Evolutionary conservation across 2,329 filamentous ascomycete genomes (phyloP), one percentile per base, ranked within the genome.

Genomic region (Cladosporium sphaerospermum): DNA sequence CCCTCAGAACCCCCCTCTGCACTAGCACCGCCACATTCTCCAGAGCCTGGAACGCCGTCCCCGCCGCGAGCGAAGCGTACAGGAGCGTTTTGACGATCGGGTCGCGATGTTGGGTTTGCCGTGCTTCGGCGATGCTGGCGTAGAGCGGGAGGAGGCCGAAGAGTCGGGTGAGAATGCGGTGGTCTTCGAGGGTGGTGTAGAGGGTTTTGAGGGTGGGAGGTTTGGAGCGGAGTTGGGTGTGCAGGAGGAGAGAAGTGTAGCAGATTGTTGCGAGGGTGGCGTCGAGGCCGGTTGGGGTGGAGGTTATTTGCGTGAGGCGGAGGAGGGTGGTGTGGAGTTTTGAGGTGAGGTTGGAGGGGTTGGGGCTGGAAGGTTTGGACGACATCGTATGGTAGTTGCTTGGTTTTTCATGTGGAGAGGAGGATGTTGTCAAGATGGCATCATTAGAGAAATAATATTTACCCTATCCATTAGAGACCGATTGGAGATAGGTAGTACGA

Each of bases 11-110:
- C 16, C 85, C 84, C 68, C 90, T 90, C 56, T 77, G 75, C 3
- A 83, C 78, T 36, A 97, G 78, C 73, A 86, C 95, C 13, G 86
- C 86, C 37, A 80, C 78, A 71, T 96, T 96, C 75, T 99, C 93
- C 39, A 92, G 77, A 1, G 81, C 72, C 71, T 96, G 90, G 74
- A 87, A 95, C 9, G 74, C 67, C 9, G 86, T 71, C 68, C 87
- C 86, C 9, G 82, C 77, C 9, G 77, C 58, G 16, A 96, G 80
- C 68, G 93, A 87, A 6, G 79, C 73, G 69, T 83, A 85, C 18
- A 81, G 80, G 43, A 96, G 72, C 14, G 66, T 57, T 59, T 71
- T 75, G 57, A 76, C 71, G 43, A 73, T 59, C 2, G 63, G 66
- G 62, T 80, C 80, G 5, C 69, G 61, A 2, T 67, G 69, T 10